Conservation (phyloP, 257 asterid species). For the Verbena officinalis region DNA sequence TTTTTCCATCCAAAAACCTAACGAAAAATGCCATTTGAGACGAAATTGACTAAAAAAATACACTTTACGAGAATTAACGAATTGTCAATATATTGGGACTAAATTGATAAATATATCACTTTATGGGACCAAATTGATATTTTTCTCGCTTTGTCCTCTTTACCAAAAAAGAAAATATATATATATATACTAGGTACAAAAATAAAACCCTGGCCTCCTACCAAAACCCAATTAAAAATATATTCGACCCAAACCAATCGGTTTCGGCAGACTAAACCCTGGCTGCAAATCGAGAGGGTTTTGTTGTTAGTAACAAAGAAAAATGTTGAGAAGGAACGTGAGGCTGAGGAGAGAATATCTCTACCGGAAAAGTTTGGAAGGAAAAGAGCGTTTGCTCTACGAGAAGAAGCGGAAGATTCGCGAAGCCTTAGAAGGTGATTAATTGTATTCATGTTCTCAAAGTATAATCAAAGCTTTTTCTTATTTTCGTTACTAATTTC, state of each 20-base stretch:
- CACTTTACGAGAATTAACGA: too few relatives aligned
- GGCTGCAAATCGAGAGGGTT: slow-evolving; percentile 22
- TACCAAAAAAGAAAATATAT: too few relatives aligned
- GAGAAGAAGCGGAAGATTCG: slow-evolving; percentile 89
- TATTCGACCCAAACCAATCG: background rate
- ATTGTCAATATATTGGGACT: too few relatives aligned
- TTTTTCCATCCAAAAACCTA: too few relatives aligned
- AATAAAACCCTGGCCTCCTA: slow-evolving; percentile 2
- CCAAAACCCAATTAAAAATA: background rate
- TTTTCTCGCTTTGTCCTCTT: too few relatives aligned
- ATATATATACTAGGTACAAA: too few relatives aligned
- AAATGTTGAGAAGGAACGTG: slow-evolving; percentile 80
- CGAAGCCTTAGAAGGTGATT: slow-evolving; percentile 75
- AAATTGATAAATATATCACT: too few relatives aligned
- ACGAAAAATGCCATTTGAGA: too few relatives aligned
- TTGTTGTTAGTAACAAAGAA: background rate
- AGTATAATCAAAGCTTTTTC: background rate
- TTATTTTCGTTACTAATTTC: background rate
- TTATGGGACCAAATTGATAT: too few relatives aligned
- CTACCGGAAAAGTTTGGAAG: slow-evolving; percentile 90
- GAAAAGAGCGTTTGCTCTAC: slow-evolving; percentile 76
- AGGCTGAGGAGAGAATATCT: slow-evolving; percentile 83
- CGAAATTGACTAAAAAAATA: too few relatives aligned
- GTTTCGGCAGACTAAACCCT: background rate
- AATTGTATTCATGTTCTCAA: background rate